Conservation (phyloP, 2,329 filamentous ascomycete genomes). For the Cylindrodendrum hubeiense region DNA sequence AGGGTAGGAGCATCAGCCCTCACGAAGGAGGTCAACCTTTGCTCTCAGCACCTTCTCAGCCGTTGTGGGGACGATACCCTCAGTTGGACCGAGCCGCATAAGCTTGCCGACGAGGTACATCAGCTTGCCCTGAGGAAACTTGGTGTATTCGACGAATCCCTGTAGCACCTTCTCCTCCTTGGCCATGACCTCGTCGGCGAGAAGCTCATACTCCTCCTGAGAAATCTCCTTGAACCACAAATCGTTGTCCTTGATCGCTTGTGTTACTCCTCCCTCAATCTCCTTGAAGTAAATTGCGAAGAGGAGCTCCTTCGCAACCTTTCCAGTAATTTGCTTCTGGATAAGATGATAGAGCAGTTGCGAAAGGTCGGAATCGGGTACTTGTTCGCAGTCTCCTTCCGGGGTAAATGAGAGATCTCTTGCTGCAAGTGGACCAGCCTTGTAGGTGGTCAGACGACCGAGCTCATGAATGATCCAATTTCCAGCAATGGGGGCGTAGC, state of each 20-base stretch:
- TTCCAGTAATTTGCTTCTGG: slow-evolving; percentile 63
- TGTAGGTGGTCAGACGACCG: slow-evolving; percentile 73
- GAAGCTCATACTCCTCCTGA: slow-evolving; percentile 58
- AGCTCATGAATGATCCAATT: slow-evolving; percentile 84
- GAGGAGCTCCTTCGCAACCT: slow-evolving; percentile 70
- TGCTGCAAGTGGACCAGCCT: slow-evolving; percentile 49
- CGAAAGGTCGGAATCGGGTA: slow-evolving; percentile 61
- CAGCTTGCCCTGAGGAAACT: slow-evolving; percentile 68
- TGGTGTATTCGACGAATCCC: slow-evolving; percentile 58
- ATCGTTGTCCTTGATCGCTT: slow-evolving; percentile 59
- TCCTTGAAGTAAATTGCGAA: slow-evolving; percentile 64
- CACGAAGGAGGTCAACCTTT: slow-evolving; percentile 43
- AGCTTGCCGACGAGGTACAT: slow-evolving; percentile 72
- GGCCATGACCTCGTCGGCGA: slow-evolving; percentile 59
- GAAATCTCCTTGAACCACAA: slow-evolving; percentile 69
- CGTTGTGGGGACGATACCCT: slow-evolving; percentile 65
- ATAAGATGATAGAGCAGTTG: slow-evolving; percentile 64
- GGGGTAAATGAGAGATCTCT: slow-evolving; percentile 55
- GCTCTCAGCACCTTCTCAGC: slow-evolving; percentile 62
- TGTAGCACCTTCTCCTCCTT: slow-evolving; percentile 61
- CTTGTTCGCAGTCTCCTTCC: slow-evolving; percentile 60
- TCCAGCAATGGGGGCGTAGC: slow-evolving; percentile 61
- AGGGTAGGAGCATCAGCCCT: slow-evolving; percentile 25
- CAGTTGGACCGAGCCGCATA: slow-evolving; percentile 65
- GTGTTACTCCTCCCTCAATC: slow-evolving; percentile 56